phyloP scores from a whole-genome alignment of 2,329 filamentous ascomycete species.

The Scytalidium lignicola region DNA sequence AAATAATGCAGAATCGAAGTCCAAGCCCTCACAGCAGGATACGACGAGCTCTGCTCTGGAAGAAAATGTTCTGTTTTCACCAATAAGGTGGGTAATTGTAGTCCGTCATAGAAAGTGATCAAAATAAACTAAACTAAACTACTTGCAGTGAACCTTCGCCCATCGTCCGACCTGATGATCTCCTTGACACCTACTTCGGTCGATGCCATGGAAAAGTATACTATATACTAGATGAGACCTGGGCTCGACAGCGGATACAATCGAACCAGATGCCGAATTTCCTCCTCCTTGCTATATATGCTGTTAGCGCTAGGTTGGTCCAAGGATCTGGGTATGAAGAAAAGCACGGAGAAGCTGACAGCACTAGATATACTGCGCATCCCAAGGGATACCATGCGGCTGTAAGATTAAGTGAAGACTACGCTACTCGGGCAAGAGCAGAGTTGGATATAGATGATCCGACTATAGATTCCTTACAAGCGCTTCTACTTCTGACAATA shows the following conservation, averaged over 20 bases:
- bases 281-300: conserved; percentile 52
- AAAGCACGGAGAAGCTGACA: conserved; percentile 11
- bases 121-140: no score
- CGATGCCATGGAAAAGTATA: conserved; percentile 79
- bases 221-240: conserved; percentile 73
- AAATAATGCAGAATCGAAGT: conserved; percentile 29
- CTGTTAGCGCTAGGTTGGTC: conserved; percentile 55
- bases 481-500: conserved; percentile 68
- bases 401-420: conserved; percentile 65
- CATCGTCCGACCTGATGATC: conserved; percentile 50
- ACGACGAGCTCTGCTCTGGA: conserved; percentile 28
- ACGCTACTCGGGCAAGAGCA: conserved; percentile 61
- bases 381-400: conserved; percentile 63
- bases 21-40: conserved; percentile 32
- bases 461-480: conserved; percentile 71
- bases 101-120: conserved; percentile 23
- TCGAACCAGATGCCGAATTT: conserved; percentile 58
- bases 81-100: conserved; percentile 31
- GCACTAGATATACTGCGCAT: conserved; percentile 62
- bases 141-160: conserved; percentile 40
- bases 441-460: conserved; percentile 77
- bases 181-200: conserved; percentile 75
- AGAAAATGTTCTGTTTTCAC: conserved; percentile 39
- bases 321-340: neutral
- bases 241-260: conserved; percentile 66